phyloP scores from a whole-genome alignment of 1,284 basidiomycete genomes.

The Agroathelia rolfsii region DNA sequence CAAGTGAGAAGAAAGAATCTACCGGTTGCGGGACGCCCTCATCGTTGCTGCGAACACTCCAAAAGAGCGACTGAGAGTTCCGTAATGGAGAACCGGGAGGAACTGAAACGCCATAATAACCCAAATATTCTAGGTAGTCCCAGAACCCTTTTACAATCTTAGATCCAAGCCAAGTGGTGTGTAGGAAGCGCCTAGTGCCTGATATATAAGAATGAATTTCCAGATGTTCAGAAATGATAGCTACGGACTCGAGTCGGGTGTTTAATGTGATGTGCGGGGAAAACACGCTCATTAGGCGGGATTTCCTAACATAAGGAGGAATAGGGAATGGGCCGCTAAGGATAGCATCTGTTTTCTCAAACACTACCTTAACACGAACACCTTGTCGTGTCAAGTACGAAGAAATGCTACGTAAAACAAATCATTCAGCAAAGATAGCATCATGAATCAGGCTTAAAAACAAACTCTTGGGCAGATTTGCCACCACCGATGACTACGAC shows the following conservation, averaged over 20 bases:
- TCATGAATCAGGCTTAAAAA: too few species aligned
- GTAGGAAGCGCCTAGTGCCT: slow-evolving; percentile 27
- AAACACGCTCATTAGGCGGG: slow-evolving; percentile 28
- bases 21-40: slow-evolving; percentile 31
- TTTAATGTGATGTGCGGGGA: slow-evolving; percentile 27
- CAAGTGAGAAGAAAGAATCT: slow-evolving; percentile 31
- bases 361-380: slow-evolving; percentile 36
- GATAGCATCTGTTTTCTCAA: slow-evolving; percentile 36
- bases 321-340: slow-evolving; percentile 31
- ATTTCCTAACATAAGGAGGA: slow-evolving; percentile 36
- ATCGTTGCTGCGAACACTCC: slow-evolving; percentile 39
- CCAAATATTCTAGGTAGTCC: slow-evolving; percentile 22
- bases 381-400: slow-evolving; percentile 36
- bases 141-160: slow-evolving; percentile 29
- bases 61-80: slow-evolving; percentile 31
- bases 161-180: slow-evolving; percentile 31
- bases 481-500: slow-evolving; percentile 46
- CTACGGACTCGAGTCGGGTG: slow-evolving; percentile 27
- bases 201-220: too few species aligned
- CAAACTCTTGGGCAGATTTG: slow-evolving; percentile 45
- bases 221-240: not conserved
- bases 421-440: not conserved
- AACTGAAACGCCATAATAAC: too few species aligned
- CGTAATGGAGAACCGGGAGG: slow-evolving; percentile 35
- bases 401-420: slow-evolving; percentile 25